Base-by-base conservation (phyloP, 371 early-diverging fungal genomes). In the Cokeromyces recurvatus region DNA sequence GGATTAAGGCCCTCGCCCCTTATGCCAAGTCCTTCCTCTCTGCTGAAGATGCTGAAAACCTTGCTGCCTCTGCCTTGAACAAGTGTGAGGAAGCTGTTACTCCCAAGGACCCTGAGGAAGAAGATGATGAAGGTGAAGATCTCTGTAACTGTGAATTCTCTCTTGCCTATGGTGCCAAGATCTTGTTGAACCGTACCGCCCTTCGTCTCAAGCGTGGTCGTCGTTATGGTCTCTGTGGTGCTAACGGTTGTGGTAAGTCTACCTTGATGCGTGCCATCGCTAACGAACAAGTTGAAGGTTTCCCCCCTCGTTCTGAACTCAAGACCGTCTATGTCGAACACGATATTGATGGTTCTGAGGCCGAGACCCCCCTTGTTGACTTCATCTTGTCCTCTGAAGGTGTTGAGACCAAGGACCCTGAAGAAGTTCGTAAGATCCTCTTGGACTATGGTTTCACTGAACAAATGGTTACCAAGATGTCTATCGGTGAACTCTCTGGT, bases 161-260 rank as follows among this genome's bases (percentile, higher is more conserved):
- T 16, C 68, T 90, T 56, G 89, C 89, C 14, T 89, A 89, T 63
- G 89, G 91, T 61, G 87, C 82, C 44, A 86, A 85, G 85, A 84
- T 89, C 71, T 64, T 89, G 50, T 68, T 90, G 37, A 89, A 86
- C 71, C 79, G 85, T 58, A 85, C 89, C 38, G 62, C 73, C 46
- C 77, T 90, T 47, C 80, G 77, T 57, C 74, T 89, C 32, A 82
- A 81, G 66, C 78, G 86, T 49, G 91, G 91, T 51, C 81, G 79
- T 53, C 82, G 87, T 39, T 91, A 91, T 69, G 91, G 89, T 53
- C 72, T 91, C 27, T 87, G 87, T 70, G 91, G 91, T 44, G 77
- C 76, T 39, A 94, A 91, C 71, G 94, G 92, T 38, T 81, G 87
- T 54, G 94, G 94, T 56, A 94, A 94, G 61, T 82, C 89, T 23